These are phyloP conservation scores for Panus rudis DNA, from an alignment of 768 basidiomycete genomes.

Conservation along the genomic window DNA sequence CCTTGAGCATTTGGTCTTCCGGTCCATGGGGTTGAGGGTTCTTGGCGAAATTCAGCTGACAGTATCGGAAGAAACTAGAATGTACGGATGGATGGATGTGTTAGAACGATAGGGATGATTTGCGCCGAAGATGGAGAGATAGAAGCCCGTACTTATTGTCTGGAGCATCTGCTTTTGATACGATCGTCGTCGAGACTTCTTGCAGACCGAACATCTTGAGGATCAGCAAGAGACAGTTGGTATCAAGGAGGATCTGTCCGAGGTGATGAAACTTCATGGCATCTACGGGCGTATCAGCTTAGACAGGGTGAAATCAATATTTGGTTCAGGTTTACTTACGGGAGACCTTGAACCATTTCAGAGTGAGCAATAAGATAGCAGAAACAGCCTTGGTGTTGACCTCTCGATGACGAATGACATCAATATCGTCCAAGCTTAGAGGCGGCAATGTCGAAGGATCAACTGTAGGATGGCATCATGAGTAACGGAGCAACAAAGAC, in stretches of 20 bases:
- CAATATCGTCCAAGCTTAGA: conserved; percentile 83
- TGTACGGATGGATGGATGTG: conserved; percentile 4
- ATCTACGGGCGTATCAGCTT: conserved; percentile 42
- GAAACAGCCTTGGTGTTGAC: conserved; percentile 97
- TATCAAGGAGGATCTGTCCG: conserved; percentile 91
- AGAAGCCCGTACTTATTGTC: conserved; percentile 63
- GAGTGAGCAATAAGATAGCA: conserved; percentile 78
- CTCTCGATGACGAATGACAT: conserved; percentile 91
- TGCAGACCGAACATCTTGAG: conserved; percentile 98
- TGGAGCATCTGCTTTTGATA: conserved; percentile 83
- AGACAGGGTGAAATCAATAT: not conserved
- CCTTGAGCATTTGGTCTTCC: conserved; percentile 60
- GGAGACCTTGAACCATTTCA: conserved; percentile 99
- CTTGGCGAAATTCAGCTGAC: conserved; percentile 70
- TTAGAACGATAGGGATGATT: no score
- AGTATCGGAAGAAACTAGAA: conserved; percentile 92
- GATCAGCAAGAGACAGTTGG: conserved; percentile 88
- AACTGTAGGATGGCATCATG: conserved; percentile 26
- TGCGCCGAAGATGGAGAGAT: conserved; percentile 1
- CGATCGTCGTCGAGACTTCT: conserved; percentile 77
- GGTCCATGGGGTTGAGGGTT: conserved; percentile 49
- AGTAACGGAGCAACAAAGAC: not conserved
- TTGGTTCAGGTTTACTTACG: conserved; percentile 48
- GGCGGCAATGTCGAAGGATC: conserved; percentile 60
- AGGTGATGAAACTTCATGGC: conserved; percentile 98